Conservation (phyloP, 1,284 basidiomycete species). For the Leccinum ponderosum region DNA sequence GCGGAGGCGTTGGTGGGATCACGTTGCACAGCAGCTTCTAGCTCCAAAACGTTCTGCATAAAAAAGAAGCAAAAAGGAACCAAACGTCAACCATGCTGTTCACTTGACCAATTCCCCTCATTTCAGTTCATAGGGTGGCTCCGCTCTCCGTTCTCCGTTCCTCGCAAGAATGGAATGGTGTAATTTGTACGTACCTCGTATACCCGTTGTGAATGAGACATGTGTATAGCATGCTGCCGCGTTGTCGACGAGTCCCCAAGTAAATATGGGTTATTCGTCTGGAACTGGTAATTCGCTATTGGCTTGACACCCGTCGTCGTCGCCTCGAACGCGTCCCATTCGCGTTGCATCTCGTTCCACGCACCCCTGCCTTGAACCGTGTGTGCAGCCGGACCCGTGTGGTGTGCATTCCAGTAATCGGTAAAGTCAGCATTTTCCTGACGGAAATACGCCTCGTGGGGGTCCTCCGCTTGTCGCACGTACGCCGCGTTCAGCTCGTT, state of each 20-base stretch:
- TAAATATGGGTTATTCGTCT: slow-evolving; percentile 81
- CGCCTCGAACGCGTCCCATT: slow-evolving; percentile 85
- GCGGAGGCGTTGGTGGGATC: slow-evolving; percentile 71
- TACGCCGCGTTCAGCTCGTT: slow-evolving; percentile 24
- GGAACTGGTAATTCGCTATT: slow-evolving; percentile 72
- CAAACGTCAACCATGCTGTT: slow-evolving; percentile 17
- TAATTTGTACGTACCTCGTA: slow-evolving; percentile 56
- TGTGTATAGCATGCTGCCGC: slow-evolving; percentile 56
- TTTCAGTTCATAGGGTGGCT: slow-evolving; percentile 1
- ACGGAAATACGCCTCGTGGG: slow-evolving; percentile 67
- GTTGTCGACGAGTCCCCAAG: slow-evolving; percentile 56
- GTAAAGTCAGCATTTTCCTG: slow-evolving; percentile 71
- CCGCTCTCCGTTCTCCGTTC: slow-evolving; percentile 1
- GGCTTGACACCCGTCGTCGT: slow-evolving; percentile 62
- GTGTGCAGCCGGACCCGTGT: slow-evolving; percentile 18
- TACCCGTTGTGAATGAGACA: slow-evolving; percentile 41
- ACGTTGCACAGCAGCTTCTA: slow-evolving; percentile 88
- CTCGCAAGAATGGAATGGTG: slow-evolving; percentile 16
- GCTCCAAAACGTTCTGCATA: slow-evolving; percentile 78
- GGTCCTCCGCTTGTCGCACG: slow-evolving; percentile 42
- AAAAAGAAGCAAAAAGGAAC: slow-evolving; percentile 7
- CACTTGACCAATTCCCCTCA: not conserved
- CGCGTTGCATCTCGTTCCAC: slow-evolving; percentile 71
- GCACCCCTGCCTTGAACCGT: slow-evolving; percentile 3
- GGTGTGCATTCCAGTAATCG: slow-evolving; percentile 51